Conservation (phyloP, 2,329 filamentous ascomycete species). For the Talaromyces piceae region DNA sequence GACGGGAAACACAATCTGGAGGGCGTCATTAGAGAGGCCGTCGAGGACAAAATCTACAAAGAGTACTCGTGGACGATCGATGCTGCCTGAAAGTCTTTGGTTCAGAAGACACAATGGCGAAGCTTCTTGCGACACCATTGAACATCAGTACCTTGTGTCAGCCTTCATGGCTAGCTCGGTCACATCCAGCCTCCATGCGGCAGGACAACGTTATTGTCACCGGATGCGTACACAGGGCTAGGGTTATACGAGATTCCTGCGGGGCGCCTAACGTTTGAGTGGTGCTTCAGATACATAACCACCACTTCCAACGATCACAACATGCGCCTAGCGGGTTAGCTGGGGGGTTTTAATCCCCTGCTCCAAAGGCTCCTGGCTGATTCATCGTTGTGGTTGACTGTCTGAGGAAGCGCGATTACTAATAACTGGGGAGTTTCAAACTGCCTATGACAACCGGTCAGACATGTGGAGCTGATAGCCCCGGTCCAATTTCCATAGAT, state of each 20-base stretch:
- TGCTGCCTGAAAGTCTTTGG: constrained; percentile 21
- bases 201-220: background rate
- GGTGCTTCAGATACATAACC: background rate
- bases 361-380: background rate
- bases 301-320: too few species aligned
- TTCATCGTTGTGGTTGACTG: background rate
- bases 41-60: constrained; percentile 48
- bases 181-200: background rate
- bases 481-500: background rate
- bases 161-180: background rate
- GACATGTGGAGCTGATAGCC: background rate
- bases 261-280: background rate
- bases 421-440: background rate
- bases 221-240: too few species aligned
- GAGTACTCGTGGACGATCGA: constrained; percentile 34
- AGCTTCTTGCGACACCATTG: background rate
- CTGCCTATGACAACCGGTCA: background rate
- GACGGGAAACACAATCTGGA: constrained; percentile 45
- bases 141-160: background rate
- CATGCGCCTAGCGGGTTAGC: background rate
- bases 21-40: constrained; percentile 54
- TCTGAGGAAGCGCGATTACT: background rate
- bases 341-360: background rate
- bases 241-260: too few species aligned
- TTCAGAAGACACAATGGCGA: background rate